Conservation (phyloP, 371 early-diverging fungal species). For the Mucor mucedo region DNA sequence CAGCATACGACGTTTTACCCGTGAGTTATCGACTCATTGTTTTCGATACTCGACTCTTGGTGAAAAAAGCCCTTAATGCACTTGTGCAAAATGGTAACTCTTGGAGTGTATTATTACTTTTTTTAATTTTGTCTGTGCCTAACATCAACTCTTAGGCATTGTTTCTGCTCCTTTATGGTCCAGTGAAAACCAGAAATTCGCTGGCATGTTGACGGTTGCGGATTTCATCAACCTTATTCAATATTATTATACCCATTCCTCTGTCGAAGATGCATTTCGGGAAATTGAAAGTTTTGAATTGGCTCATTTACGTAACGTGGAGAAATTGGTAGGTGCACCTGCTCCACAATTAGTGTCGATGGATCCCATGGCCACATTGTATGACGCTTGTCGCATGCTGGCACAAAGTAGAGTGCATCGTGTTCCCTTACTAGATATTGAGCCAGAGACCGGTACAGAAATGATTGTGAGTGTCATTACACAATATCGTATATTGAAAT, state of each 20-base stretch:
- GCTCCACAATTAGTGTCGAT: constrained; percentile 68
- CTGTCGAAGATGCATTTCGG: constrained; percentile 78
- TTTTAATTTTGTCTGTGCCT: background rate
- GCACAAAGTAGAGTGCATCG: constrained; percentile 83
- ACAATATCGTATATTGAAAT: constrained; percentile 72
- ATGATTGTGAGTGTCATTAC: constrained; percentile 91
- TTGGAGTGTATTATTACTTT: background rate
- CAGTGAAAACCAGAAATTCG: constrained; percentile 76
- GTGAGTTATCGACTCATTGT: constrained; percentile 90
- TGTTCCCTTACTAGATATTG: constrained; percentile 86
- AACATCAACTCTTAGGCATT: constrained; percentile 63
- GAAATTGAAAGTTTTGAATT: constrained; percentile 88
- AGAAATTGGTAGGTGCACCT: constrained; percentile 60
- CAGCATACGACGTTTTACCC: constrained; percentile 89
- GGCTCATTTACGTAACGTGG: constrained; percentile 69
- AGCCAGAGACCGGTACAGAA: constrained; percentile 75
- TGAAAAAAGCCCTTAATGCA: constrained; percentile 91
- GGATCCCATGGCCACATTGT: constrained; percentile 84
- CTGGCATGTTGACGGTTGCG: constrained; percentile 92
- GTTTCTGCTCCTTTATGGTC: constrained; percentile 95
- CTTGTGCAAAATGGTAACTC: constrained; percentile 90
- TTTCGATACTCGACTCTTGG: constrained; percentile 86
- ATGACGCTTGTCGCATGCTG: constrained; percentile 79
- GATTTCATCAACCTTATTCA: constrained; percentile 93
- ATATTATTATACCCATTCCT: constrained; percentile 83